Evolutionary conservation across 129 eudicot genomes (phyloP), one percentile per base, ranked within the genome.

Genomic region (Scalesia atractyloides): DNA sequence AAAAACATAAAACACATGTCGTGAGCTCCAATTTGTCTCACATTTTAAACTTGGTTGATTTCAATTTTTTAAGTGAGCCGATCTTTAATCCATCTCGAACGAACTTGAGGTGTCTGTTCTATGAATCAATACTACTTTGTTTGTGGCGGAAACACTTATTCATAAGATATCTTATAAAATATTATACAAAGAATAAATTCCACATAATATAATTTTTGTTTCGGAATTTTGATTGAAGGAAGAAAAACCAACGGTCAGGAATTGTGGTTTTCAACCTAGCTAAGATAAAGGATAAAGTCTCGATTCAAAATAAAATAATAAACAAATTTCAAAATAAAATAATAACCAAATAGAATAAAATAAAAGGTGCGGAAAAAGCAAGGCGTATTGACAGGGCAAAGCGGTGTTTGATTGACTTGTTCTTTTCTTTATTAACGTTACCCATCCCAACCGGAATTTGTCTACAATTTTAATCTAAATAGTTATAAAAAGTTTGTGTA

Each of bases 321-420:
- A 24, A 24, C 0, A 43, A n/a, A n/a, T n/a, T n/a, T n/a, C n/a
- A 60, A 44, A 46, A 24, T 60, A 60, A 10, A 72, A n/a, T 54
- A 52, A 56, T n/a, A 16, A 26, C n/a, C 0, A 43, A n/a, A 17
- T 41, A 48, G 13, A 49, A 9, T 15, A 9, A 41, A 39, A 19
- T 12, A 10, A 41, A 66, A 15, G 78, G 37, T 62, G 70, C 37
- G 63, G 59, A 30, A 56, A 76, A 57, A 66, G 50, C 73, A 59
- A 56, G 57, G 68, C 41, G n/a, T 26, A 48, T 68, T 76, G 80
- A 66, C 67, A 36, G 44, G 73, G 9, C 73, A 75, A 76, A 44
- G 68, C 13, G 74, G 80, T 76, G 74, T 76, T 66, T 66, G 74
- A 67, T 76, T 76, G 74, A 76, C 74, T 33, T 34, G 54, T 49